Conservation (phyloP, 306 rosid species). For the Myrica gale region DNA sequence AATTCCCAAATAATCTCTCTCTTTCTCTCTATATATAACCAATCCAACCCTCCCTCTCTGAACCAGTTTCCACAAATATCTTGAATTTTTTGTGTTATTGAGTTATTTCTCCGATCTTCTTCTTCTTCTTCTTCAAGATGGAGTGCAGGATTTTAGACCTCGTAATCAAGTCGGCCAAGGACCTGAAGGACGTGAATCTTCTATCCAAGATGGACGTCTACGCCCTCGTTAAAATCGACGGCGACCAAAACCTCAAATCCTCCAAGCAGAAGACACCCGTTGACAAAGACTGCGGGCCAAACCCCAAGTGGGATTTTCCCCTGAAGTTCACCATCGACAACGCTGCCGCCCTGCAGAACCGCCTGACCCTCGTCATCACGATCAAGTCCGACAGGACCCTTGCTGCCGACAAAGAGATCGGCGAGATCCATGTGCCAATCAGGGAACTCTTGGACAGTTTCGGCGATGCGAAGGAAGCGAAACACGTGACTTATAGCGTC, state of each 20-base stretch:
- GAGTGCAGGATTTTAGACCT: conserved; percentile 44
- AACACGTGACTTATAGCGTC: conserved; percentile 30
- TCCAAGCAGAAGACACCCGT: conserved; percentile 35
- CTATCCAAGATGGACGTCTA: conserved; percentile 59
- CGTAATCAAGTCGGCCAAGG: conserved; percentile 35
- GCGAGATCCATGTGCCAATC: conserved; percentile 34
- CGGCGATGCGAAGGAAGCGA: conserved; percentile 15
- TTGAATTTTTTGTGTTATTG: neutral
- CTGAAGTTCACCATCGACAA: conserved; percentile 35
- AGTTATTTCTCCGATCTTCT: neutral
- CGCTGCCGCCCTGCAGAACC: conserved; percentile 30
- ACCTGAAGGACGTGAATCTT: conserved; percentile 43
- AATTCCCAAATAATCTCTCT: neutral
- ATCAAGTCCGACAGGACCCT: conserved; percentile 41
- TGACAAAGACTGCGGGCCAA: conserved; percentile 42
- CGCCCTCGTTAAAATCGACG: conserved; percentile 46
- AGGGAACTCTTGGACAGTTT: conserved; percentile 34
- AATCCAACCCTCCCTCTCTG: neutral
- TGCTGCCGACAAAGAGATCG: conserved; percentile 43
- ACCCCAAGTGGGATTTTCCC: conserved; percentile 43
- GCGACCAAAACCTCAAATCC: conserved; percentile 15
- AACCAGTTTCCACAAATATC: neutral
- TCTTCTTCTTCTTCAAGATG: conserved; percentile 15
- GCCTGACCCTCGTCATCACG: conserved; percentile 28
- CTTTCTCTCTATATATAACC: neutral